phyloP scores from a whole-genome alignment of 2,329 filamentous ascomycete species.

The Stromatinia cepivora region DNA sequence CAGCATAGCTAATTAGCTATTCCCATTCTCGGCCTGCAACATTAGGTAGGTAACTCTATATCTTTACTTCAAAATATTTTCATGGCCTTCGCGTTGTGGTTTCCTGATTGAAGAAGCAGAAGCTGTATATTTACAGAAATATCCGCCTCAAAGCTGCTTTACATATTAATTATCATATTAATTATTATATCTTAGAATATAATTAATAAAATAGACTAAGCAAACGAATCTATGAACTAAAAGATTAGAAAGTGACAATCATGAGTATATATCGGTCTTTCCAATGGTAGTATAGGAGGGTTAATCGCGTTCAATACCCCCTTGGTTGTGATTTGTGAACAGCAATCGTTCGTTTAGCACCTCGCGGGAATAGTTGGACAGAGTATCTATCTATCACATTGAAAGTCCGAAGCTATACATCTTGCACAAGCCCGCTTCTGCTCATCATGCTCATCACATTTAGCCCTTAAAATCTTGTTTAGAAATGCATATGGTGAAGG shows the following conservation, averaged over 20 bases:
- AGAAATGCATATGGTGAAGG: neutral
- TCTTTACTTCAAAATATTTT: neutral
- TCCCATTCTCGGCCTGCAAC: constrained; percentile 6
- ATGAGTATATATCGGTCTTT: neutral
- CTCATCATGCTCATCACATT: neutral
- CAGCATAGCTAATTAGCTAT: neutral
- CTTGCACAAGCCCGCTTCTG: neutral
- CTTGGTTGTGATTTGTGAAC: neutral
- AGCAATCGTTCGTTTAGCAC: too few species aligned
- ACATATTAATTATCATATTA: too few species aligned
- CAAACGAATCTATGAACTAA: neutral
- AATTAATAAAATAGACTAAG: too few species aligned
- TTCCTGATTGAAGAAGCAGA: constrained; percentile 5
- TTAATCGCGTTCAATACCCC: neutral
- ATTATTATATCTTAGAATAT: too few species aligned
- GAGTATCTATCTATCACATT: constrained; percentile 10
- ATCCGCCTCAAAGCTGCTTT: neutral
- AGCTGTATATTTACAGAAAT: neutral
- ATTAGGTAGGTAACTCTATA: constrained; percentile 1
- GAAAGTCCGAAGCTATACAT: neutral
- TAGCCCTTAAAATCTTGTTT: neutral
- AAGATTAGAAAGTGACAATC: neutral
- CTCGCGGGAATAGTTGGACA: too few species aligned
- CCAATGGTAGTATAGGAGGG: neutral
- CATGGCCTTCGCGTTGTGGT: neutral